A percentile compares a stretch with the other conserved stretches of the same genome.
These are phyloP conservation scores for Vigna unguiculata DNA, from an alignment of 306 rosid species.

Conservation along the genomic window DNA sequence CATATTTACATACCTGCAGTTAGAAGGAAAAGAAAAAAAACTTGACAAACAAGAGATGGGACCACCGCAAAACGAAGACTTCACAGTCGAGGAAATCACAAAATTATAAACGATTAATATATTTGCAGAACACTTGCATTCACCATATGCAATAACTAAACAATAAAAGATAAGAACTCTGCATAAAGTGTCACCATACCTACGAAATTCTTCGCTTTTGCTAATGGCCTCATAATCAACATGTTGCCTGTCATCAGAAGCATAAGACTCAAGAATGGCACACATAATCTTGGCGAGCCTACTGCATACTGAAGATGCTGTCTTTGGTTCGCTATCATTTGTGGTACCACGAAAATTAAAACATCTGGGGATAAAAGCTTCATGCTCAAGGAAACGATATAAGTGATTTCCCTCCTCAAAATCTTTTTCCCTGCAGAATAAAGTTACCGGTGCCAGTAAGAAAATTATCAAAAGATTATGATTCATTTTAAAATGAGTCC, in stretches of 20 bases:
- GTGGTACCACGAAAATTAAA: slow-evolving; percentile 69
- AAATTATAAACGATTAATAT: slow-evolving; percentile 5
- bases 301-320: slow-evolving; percentile 63
- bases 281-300: slow-evolving; percentile 82
- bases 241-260: slow-evolving; percentile 70
- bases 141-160: slow-evolving; percentile 5
- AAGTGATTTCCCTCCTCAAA: slow-evolving; percentile 85
- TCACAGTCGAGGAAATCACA: neutral
- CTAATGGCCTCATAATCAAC: slow-evolving; percentile 79
- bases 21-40: slow-evolving; percentile 12
- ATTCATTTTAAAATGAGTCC: neutral
- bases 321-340: slow-evolving; percentile 72
- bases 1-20: slow-evolving; percentile 79
- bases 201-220: slow-evolving; percentile 93
- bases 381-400: slow-evolving; percentile 93
- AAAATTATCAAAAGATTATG: slow-evolving; percentile 21
- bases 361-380: slow-evolving; percentile 70
- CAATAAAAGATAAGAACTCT: neutral
- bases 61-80: neutral
- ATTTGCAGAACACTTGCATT: neutral
- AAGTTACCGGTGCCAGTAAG: slow-evolving; percentile 38
- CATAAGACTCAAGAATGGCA: slow-evolving; percentile 90
- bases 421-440: slow-evolving; percentile 70
- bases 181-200: slow-evolving; percentile 52
- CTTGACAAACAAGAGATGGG: neutral